These are phyloP conservation scores for Globisporangium parvum DNA, from an alignment of 352 stramenopile genomes.

Conservation along the genomic window DNA sequence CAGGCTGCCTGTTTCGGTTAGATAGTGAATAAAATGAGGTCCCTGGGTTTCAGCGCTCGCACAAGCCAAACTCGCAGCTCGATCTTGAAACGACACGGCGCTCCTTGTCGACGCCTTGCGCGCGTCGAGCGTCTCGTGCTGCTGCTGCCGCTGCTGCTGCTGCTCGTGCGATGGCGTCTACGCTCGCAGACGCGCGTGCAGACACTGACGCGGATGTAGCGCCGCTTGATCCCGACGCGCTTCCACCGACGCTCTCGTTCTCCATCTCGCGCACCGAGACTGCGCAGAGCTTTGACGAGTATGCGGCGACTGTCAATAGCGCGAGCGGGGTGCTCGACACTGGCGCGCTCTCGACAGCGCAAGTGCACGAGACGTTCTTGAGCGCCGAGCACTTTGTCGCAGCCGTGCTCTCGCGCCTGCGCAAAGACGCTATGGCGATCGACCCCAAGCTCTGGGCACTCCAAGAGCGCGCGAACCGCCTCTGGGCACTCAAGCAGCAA, in stretches of 20 bases:
- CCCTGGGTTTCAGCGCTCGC: no score
- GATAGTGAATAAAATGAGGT: no score
- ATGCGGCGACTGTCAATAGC: neutral
- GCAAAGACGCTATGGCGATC: constrained; percentile 40
- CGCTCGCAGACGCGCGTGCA: neutral
- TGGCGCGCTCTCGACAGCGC: constrained; percentile 1
- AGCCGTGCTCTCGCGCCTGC: constrained; percentile 48
- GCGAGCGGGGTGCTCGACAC: neutral
- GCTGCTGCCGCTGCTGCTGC: no score
- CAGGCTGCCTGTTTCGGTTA: no score
- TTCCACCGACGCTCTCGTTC: constrained; percentile 6
- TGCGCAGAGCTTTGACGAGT: neutral
- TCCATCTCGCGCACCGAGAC: constrained; percentile 11
- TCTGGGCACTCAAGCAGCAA: no score
- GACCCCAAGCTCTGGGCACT: no score
- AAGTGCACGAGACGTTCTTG: constrained; percentile 14
- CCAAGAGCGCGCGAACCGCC: no score
- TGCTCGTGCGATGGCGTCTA: neutral
- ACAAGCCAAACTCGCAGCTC: no score
- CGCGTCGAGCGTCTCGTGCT: neutral
- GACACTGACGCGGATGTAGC: neutral
- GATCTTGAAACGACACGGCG: neutral
- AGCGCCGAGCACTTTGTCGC: constrained; percentile 48
- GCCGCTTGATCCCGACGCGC: neutral
- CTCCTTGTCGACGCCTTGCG: no score